Base-by-base conservation (phyloP, 1,139 yeast species). In the Suhomyces coccinellae region DNA sequence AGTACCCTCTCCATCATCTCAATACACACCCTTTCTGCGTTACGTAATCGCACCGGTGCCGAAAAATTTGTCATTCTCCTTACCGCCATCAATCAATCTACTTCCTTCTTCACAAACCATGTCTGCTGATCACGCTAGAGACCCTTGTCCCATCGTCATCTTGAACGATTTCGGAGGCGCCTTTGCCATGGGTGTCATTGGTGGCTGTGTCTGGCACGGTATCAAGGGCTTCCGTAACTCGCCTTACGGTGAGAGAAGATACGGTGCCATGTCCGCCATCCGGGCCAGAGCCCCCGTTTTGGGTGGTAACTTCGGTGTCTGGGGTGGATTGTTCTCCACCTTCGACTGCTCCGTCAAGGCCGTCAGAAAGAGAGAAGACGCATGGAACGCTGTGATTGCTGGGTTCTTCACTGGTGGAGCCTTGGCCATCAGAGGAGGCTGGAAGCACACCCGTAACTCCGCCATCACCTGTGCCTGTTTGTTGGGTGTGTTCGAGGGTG, bases 341-440 rank as follows among this genome's bases (percentile, higher is more conserved):
- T 95, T 85, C 65, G 99, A 93, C 69, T 93, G 99, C 76, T 80
- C 93, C 24, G 96, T 93, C 43, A 93, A 93, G 70, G 96, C 95
- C 2, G 82, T 93, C 33, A 87, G 99, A 74, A 87, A 88, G 69
- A 88, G 97, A 73, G 99, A 93, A 70, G 99, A 93, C 66, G 97
- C 98, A 9, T 88, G 96, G 87, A 93, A 93, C 66, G 97, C 98
- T 50, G 93, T 93, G 59, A 86, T 93, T 65, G 98, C 99, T 30
- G 99, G 99, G 46, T 91, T 95, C 67, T 89, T 89, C 76, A 91
- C 97, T 41, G 99, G 99, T 77, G 99, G 99, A 58, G 84, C 97
- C 13, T 77, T 93, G 57, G 99, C 99, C 50, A 82, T 95, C 57
- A 88, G 99, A 82, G 98, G 99, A 58, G 99, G 99, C 44, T 89